Evolutionary conservation across 1,139 yeast species (phyloP).

Genomic region (Debaryomyces fabryi): DNA sequence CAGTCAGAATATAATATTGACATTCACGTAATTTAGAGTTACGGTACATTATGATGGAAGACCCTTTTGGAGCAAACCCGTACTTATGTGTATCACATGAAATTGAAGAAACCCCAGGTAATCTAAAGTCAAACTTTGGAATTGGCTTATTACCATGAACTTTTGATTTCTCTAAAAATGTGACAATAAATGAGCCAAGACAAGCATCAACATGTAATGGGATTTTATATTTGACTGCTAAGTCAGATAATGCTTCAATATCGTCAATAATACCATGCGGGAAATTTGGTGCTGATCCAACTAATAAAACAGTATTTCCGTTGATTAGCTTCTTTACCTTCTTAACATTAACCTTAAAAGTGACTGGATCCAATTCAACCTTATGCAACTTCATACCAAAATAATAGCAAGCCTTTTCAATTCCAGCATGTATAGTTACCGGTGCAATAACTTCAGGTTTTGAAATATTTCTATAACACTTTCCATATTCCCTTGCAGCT

Average conservation of each 20-base stretch:
- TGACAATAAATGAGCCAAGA: slow-evolving; percentile 86
- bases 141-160: slow-evolving; percentile 45
- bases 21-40: slow-evolving; percentile 63
- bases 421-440: slow-evolving; percentile 89
- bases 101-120: slow-evolving; percentile 95
- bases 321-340: slow-evolving; percentile 70
- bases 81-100: slow-evolving; percentile 98
- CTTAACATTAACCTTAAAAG: slow-evolving; percentile 66
- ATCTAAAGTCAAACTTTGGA: slow-evolving; percentile 81
- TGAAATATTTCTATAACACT: slow-evolving; percentile 57
- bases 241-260: slow-evolving; percentile 66
- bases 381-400: slow-evolving; percentile 85
- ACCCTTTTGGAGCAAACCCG: slow-evolving; percentile 98
- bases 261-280: slow-evolving; percentile 97
- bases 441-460: slow-evolving; percentile 91
- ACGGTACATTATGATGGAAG: slow-evolving; percentile 90
- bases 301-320: slow-evolving; percentile 75
- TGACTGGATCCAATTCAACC: slow-evolving; percentile 71
- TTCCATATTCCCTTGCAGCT: slow-evolving; percentile 76
- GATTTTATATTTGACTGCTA: slow-evolving; percentile 65
- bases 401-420: slow-evolving; percentile 90
- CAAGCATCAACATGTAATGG: slow-evolving; percentile 97
- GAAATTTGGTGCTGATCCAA: slow-evolving; percentile 95
- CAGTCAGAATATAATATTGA: slow-evolving; percentile 82
- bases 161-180: slow-evolving; percentile 72